Evolutionary conservation across 176 grass and related monocot genomes (phyloP).

Genomic region (Alopecurus myosuroides): DNA sequence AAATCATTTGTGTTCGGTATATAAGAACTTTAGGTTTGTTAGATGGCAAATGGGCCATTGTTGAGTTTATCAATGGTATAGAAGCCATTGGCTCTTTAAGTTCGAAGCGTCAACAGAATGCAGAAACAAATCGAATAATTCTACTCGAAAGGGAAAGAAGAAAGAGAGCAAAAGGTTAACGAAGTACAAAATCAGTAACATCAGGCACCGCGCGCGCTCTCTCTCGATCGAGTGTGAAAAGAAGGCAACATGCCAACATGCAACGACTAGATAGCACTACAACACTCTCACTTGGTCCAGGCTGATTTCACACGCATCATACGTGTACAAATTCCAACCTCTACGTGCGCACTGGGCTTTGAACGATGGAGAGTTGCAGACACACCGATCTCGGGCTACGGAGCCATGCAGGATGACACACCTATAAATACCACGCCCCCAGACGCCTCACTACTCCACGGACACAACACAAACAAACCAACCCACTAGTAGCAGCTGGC

Average conservation of each 20-base stretch:
- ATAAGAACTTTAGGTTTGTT: too few species aligned
- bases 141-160: not conserved
- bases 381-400: not conserved
- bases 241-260: not conserved
- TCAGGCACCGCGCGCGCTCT: constrained; percentile 1
- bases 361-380: constrained; percentile 20
- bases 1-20: too few species aligned
- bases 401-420: constrained; percentile 10
- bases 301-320: constrained; percentile 31
- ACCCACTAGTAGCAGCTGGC: not conserved
- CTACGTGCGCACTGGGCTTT: constrained; percentile 13
- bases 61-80: too few species aligned
- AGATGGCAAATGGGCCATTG: too few species aligned
- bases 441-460: not conserved
- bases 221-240: constrained; percentile 27
- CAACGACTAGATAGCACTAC: not conserved
- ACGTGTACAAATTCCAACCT: not conserved
- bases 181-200: not conserved
- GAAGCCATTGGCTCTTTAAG: too few species aligned
- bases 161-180: not conserved
- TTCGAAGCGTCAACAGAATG: too few species aligned
- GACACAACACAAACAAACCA: not conserved
- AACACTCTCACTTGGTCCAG: constrained; percentile 1
- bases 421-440: constrained; percentile 33
- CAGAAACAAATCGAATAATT: constrained; percentile 17